These are phyloP conservation scores for Mucor indicus DNA, from an alignment of 371 early-diverging fungal species.

Conservation along the genomic window DNA sequence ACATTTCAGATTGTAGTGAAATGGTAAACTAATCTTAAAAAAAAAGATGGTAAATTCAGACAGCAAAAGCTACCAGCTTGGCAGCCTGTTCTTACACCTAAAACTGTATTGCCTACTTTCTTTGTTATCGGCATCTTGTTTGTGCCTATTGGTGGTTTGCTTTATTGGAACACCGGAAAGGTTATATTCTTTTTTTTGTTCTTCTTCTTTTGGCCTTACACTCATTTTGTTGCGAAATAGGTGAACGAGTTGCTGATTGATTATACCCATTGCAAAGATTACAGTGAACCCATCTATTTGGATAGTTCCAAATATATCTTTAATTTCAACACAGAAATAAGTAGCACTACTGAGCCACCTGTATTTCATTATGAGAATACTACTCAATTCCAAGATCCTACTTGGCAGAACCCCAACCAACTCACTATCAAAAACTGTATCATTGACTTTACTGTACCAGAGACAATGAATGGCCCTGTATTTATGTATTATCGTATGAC, in stretches of 20 bases:
- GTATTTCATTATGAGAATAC: conserved; percentile 29
- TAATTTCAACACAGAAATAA: no score
- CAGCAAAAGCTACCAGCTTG: conserved; percentile 97
- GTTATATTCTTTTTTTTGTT: no score
- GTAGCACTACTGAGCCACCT: no score
- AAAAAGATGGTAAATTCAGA: conserved; percentile 89
- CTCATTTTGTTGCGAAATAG: no score
- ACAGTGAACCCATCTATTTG: conserved; percentile 29
- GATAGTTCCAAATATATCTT: conserved; percentile 19
- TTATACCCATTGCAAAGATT: conserved; percentile 79
- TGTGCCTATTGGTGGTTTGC: conserved; percentile 85
- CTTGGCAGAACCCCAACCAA: conserved; percentile 43
- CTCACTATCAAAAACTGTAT: conserved; percentile 59
- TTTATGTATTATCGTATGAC: conserved; percentile 94
- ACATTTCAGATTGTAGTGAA: no score
- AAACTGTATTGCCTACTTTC: conserved; percentile 89
- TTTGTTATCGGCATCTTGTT: conserved; percentile 90
- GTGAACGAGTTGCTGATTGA: conserved; percentile 82
- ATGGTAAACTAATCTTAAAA: no score
- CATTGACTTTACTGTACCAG: conserved; percentile 71
- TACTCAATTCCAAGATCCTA: conserved; percentile 26
- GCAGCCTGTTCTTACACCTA: conserved; percentile 97
- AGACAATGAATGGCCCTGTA: conserved; percentile 71
- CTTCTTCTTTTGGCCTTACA: not conserved
- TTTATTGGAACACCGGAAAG: conserved; percentile 66